Evolutionary conservation across 2,329 filamentous ascomycete species (phyloP), one percentile per base, ranked within the genome.

Genomic region (Dothideomycetes sp.): DNA sequence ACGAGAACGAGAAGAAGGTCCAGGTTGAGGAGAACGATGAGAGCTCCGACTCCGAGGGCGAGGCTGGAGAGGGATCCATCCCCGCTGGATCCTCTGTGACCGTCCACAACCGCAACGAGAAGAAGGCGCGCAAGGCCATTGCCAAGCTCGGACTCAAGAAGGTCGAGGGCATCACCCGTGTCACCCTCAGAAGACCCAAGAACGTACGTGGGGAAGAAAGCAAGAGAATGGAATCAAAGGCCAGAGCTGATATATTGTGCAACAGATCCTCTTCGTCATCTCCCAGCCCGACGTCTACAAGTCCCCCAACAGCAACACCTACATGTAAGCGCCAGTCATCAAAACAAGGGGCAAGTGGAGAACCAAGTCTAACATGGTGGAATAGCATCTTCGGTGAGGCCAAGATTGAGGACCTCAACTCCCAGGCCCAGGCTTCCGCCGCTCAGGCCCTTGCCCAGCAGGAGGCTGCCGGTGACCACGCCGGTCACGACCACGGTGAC

Each of bases 401-500:
- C 63, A 98, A 98, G 84, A 96, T 98, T 52, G 91, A 98, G 79
- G 93, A 98, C 69, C 77, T 96, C 60, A 98, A 96, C 81, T 93
- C 91, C 57, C 85, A 89, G 63, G 89, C 89, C 58, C 91, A 96
- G 74, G 85, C 89, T 58, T 86, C 84, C 53, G 91, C 91, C 56
- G 89, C 89, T 56, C 88, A 95, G 72, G 84, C 98, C 55, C 87
- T 87, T 56, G 80, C 79, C 50, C 75, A 76, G 57, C 81, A 79
- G 55, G 61, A 62, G 43, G 74, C 74, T 54, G 68, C 69, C 49
- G 75, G 79, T 61, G 78, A 83, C 60, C 79, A 82, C 68, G 70
- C 78, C 51, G 22, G 22, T 12, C 79, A 86, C 69, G 75, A 79
- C 65, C 78, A 84, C 68, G 78, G 74, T 57, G 75, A 86, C 56